phyloP scores from a whole-genome alignment of 768 basidiomycete species.

The Hypholoma fasciculare region DNA sequence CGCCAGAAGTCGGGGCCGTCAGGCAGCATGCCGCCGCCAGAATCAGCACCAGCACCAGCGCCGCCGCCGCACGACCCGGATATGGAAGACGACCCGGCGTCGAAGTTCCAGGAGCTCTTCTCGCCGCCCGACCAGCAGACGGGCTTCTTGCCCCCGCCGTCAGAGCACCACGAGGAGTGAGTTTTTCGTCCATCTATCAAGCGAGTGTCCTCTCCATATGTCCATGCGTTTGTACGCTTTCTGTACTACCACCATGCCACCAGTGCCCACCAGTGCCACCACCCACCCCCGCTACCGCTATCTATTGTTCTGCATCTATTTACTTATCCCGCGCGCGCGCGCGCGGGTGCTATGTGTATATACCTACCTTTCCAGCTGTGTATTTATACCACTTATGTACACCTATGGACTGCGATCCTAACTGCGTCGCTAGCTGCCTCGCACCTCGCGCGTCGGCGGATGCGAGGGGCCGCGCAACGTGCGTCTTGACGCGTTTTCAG shows the following conservation, averaged over 20 bases:
- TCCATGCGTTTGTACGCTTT: background rate
- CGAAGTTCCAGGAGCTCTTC: constrained; percentile 29
- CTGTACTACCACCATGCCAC: background rate
- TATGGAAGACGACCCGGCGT: constrained; percentile 11
- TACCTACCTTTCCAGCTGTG: background rate
- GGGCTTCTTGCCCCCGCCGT: constrained; percentile 16
- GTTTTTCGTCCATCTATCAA: background rate
- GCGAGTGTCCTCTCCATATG: background rate
- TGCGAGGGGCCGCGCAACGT: no score
- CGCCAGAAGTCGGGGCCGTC: background rate
- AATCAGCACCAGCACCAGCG: background rate
- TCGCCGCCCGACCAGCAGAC: constrained; percentile 20
- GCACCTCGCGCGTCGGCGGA: background rate
- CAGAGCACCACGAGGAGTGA: background rate
- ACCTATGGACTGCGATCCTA: background rate
- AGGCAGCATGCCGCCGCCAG: background rate
- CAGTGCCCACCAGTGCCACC: no score
- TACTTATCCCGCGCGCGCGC: background rate
- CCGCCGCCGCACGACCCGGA: background rate
- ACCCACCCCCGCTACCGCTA: background rate
- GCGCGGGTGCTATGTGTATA: background rate
- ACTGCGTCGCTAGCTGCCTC: background rate
- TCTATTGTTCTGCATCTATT: background rate
- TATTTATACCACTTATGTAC: background rate
- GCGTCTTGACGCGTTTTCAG: no score